These are phyloP conservation scores for Aethionema arabicum DNA, from an alignment of 345 rosid genomes.

Conservation along the genomic window DNA sequence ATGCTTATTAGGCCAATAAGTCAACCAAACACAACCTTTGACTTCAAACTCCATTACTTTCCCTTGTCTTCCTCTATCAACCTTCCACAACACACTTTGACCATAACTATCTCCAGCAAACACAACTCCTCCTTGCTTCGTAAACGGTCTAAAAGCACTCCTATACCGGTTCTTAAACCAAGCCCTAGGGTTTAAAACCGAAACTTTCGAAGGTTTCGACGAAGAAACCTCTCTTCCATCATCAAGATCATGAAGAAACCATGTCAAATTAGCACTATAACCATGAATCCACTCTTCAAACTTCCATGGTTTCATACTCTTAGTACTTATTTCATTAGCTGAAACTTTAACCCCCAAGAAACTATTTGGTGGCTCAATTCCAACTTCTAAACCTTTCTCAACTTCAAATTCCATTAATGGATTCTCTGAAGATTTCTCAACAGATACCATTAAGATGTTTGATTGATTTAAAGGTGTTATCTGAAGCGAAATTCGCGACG, in stretches of 20 bases:
- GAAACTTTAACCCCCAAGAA: conserved; percentile 63
- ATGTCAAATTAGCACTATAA: conserved; percentile 56
- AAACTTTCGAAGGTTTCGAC: conserved; percentile 60
- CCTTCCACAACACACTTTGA: conserved; percentile 65
- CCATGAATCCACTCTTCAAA: conserved; percentile 75
- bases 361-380: conserved; percentile 67
- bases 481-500: conserved; percentile 66
- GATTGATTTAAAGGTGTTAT: conserved; percentile 68
- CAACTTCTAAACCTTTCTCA: conserved; percentile 53
- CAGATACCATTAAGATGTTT: conserved; percentile 71
- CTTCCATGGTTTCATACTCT: conserved; percentile 80
- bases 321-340: conserved; percentile 54
- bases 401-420: conserved; percentile 48
- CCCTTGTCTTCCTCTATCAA: conserved; percentile 56
- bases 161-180: conserved; percentile 81
- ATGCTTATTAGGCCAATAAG: conserved; percentile 90
- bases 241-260: conserved; percentile 81
- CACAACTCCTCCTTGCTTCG: conserved; percentile 76
- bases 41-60: conserved; percentile 79
- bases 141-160: conserved; percentile 70
- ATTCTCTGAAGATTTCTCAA: conserved; percentile 71
- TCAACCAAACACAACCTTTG: conserved; percentile 81
- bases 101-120: conserved; percentile 87
- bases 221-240: conserved; percentile 86
- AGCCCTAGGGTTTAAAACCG: conserved; percentile 64